Base-by-base conservation (phyloP, 1,284 basidiomycete genomes). In the Gastroboletus turbinatus region DNA sequence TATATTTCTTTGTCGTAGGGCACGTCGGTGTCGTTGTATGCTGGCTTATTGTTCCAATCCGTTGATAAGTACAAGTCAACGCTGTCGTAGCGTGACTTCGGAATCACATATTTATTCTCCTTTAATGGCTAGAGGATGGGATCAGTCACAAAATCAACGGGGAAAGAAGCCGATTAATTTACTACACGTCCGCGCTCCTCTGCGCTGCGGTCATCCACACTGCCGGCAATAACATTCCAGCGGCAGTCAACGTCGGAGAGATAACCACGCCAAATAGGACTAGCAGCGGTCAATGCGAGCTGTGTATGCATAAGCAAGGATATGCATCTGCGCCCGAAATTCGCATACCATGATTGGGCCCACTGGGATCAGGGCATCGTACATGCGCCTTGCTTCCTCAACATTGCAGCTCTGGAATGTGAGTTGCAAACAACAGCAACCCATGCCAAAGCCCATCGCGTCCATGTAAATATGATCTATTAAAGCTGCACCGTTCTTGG, bases 371-470 rank as follows among this genome's bases (percentile, higher is more conserved):
- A 99, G 80, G 25, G 92, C 92, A 72, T 99, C 97, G 71, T 99
- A 99, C 70, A 98, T 84, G 50, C 90, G 80, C 64, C 94, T 82
- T 6, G 97, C 96, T 72, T 99, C 95, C 42, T 83, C 80, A 29
- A 99, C 87, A 72, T 94, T 94, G 74, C 92, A 96, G 0, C 95
- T 91, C 73, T 99, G 97, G 78, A 99, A 98, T 4, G 97, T 99
- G 61, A 99, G 82, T 70, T 99, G 97, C 50, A 99, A 78, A 74
- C 97, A 99, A 69, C 94, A 97, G 68, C 96, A 98, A 4, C 97
- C 97, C 96, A 98, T 99, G 44, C 97, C 97, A 73, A 99, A 99
- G 25, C 96, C 96, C 97, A 98, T 98, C 2, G 97, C 96, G 73
- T 99, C 97, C 81, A 99, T 85, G 73, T 99, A 99, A 63, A 99